Evolutionary conservation across 139 green algal species (phyloP).

Genomic region (Spirogloea muscicola): DNA sequence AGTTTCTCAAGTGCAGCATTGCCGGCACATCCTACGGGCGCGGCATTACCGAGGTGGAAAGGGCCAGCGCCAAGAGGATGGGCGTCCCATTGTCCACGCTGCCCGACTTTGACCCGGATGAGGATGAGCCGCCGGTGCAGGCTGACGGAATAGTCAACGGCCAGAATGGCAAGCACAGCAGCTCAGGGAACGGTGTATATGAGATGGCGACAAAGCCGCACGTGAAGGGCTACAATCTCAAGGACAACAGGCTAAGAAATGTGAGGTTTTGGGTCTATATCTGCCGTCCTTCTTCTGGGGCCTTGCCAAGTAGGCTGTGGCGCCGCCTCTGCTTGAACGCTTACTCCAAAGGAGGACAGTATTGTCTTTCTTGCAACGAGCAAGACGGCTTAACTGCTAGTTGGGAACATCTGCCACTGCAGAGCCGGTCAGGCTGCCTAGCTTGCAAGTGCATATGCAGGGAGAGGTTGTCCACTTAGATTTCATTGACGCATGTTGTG

Average conservation of each 20-base stretch:
- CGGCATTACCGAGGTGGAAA: slow-evolving; percentile 83
- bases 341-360: too few species aligned
- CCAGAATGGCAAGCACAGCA: background rate
- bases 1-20: slow-evolving; percentile 88
- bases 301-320: too few species aligned
- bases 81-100: slow-evolving; percentile 56
- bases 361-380: too few species aligned
- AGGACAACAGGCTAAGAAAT: slow-evolving; percentile 51
- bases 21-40: slow-evolving; percentile 73
- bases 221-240: slow-evolving; percentile 68
- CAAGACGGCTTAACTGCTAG: too few species aligned
- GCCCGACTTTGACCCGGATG: too few species aligned
- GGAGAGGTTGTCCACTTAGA: background rate
- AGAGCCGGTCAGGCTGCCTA: too few species aligned
- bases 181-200: background rate
- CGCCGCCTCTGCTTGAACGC: too few species aligned
- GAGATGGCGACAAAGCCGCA: slow-evolving; percentile 9
- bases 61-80: slow-evolving; percentile 18
- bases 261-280: too few species aligned
- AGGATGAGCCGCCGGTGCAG: background rate
- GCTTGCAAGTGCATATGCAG: background rate
- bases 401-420: too few species aligned
- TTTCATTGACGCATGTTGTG: too few species aligned
- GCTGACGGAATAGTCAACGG: background rate
- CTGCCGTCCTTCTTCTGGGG: too few species aligned